Base-by-base conservation (phyloP, 2,329 filamentous ascomycete species). In the Penicillium sp. region DNA sequence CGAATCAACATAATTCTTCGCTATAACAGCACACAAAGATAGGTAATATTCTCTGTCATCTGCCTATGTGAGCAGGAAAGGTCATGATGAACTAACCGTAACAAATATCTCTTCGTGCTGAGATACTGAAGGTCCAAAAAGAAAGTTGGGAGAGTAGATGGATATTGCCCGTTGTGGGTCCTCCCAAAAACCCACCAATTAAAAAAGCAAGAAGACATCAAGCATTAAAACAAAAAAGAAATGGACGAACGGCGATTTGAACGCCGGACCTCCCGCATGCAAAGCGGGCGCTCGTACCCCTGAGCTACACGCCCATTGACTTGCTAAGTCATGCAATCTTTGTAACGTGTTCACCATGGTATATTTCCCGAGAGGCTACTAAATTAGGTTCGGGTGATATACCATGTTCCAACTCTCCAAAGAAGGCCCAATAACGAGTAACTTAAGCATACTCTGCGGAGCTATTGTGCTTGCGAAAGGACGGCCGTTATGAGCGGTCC, bases 181-280 rank as follows among this genome's bases (percentile, higher is more conserved):
- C 16, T 3, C 8, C 8, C 9, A 21, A 9, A 6, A 2, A 38
- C 7, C 34, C 34, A 10, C 34, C 34, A 18, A 38, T 18, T 16
- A 38, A n/a, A 26, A 26, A 2, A 26, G 5, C 24, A 26, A 26
- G n/a, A n/a, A 26, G 7, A 26, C 5, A 6, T 3, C 6, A 24
- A 24, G 23, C n/a, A 6, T 24, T 24, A 24, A 24, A 24, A 24
- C 3, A 24, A 24, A 24, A 39, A 47, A 45, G 29, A 46, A 28
- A 51, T 51, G 49, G 49, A 51, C 49, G 49, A 51, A 51, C 44
- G 49, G 49, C 49, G 49, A 51, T 46, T 51, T 44, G 49, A 51
- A 51, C 49, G 49, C 49, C 49, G 44, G 49, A 51, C 43, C 44
- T 51, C 41, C 45, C 49, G 49, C 49, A 51, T 51, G 49, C 49